Percentiles rank a stretch among this genome's conserved stretches.
These are phyloP conservation scores for Camptophora hylomeconis DNA, from an alignment of 2,329 filamentous ascomycete genomes.

Conservation along the genomic window DNA sequence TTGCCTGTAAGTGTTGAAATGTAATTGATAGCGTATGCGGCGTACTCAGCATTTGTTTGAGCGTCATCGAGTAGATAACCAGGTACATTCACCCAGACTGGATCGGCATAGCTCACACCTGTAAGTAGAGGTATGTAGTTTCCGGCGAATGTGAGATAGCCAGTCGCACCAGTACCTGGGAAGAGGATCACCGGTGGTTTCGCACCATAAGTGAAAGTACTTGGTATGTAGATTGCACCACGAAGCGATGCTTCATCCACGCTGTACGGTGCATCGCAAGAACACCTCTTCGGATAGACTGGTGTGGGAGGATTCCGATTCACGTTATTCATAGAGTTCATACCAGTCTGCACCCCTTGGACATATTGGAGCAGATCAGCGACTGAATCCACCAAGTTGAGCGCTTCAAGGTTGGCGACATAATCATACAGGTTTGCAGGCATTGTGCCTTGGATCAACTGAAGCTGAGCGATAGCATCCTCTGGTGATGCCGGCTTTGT, in stretches of 20 bases:
- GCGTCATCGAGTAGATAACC: conserved; percentile 33
- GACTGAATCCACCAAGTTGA: too few relatives aligned
- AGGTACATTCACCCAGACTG: conserved; percentile 45
- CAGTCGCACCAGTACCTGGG: conserved; percentile 39
- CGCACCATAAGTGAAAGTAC: conserved; percentile 33
- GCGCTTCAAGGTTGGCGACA: too few relatives aligned
- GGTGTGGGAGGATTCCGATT: conserved; percentile 1
- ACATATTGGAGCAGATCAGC: too few relatives aligned
- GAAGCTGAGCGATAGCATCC: too few relatives aligned
- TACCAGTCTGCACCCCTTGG: too few relatives aligned
- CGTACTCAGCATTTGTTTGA: conserved; percentile 41
- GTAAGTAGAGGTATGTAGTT: conserved; percentile 39
- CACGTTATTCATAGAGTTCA: conserved; percentile 3
- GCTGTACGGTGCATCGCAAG: conserved; percentile 36
- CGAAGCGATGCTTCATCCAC: conserved; percentile 34
- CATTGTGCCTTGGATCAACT: too few relatives aligned
- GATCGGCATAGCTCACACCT: conserved; percentile 31
- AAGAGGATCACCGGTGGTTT: conserved; percentile 39
- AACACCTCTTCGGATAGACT: conserved; percentile 19
- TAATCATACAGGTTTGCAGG: too few relatives aligned
- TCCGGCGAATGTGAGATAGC: conserved; percentile 30
- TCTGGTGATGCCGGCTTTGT: too few relatives aligned
- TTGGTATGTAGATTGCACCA: conserved; percentile 40
- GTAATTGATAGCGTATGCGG: conserved; percentile 45
- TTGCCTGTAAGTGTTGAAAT: conserved; percentile 29